These are phyloP conservation scores for Candida ulmi DNA, from an alignment of 805 yeast genomes.

Conservation along the genomic window DNA sequence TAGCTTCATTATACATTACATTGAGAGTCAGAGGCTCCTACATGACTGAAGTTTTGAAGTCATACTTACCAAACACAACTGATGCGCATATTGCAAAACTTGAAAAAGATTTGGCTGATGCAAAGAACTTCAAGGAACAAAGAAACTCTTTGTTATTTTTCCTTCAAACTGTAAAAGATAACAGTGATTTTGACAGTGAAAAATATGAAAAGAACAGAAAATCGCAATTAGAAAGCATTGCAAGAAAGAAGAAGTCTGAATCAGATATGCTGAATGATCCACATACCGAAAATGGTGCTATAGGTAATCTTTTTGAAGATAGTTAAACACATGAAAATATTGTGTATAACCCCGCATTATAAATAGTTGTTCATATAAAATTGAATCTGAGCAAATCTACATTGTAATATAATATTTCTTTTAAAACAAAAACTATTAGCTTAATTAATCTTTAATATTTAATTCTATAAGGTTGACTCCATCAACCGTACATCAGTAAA, in stretches of 20 bases:
- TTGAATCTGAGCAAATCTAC: too few species aligned
- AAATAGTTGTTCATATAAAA: too few species aligned
- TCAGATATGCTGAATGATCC: slow-evolving; percentile 67
- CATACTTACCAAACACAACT: slow-evolving; percentile 47
- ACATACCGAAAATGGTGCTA: slow-evolving; percentile 62
- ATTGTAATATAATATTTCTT: too few species aligned
- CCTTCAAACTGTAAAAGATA: slow-evolving; percentile 55
- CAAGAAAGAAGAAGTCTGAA: slow-evolving; percentile 40
- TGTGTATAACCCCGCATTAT: too few species aligned
- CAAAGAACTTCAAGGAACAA: slow-evolving; percentile 73
- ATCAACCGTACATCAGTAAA: too few species aligned
- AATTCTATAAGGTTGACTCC: too few species aligned
- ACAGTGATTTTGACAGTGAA: slow-evolving; percentile 37
- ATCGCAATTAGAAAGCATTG: slow-evolving; percentile 49
- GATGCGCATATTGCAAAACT: slow-evolving; percentile 55
- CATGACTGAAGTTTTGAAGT: slow-evolving; percentile 57
- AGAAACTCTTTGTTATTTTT: slow-evolving; percentile 74
- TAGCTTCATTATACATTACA: slow-evolving; percentile 73
- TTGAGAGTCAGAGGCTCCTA: slow-evolving; percentile 63
- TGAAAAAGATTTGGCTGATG: slow-evolving; percentile 55
- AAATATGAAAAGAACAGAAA: slow-evolving; percentile 41
- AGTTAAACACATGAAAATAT: too few species aligned
- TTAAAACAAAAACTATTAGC: too few species aligned
- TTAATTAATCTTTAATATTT: too few species aligned
- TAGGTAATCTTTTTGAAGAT: slow-evolving; percentile 52